Conservation (phyloP, 2,329 filamentous ascomycete genomes). For the Phialophora chinensis region DNA sequence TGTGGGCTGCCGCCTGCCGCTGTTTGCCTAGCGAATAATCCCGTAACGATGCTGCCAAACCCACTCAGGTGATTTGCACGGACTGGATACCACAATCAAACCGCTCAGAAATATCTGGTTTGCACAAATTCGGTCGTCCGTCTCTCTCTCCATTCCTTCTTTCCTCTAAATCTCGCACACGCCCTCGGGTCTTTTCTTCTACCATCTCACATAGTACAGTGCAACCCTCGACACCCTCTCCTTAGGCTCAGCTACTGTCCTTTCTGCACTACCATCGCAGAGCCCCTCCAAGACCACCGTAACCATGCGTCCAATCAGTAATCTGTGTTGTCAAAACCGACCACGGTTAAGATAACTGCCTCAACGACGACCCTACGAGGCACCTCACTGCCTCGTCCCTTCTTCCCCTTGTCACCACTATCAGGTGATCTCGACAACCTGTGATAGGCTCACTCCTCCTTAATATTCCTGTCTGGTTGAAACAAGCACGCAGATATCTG, state of each 20-base stretch:
- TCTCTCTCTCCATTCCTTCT: not conserved
- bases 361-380: slow-evolving; percentile 16
- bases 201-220: not conserved
- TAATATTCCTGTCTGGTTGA: not conserved
- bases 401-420: not conserved
- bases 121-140: not conserved
- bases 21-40: not conserved
- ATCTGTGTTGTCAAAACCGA: slow-evolving; percentile 27
- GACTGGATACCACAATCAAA: slow-evolving; percentile 12
- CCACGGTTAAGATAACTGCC: slow-evolving; percentile 35
- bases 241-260: not conserved
- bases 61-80: slow-evolving; percentile 3
- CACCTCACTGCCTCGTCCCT: not conserved
- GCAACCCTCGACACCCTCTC: not conserved
- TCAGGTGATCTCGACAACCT: not conserved
- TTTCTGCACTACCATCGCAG: slow-evolving; percentile 21
- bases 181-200: not conserved
- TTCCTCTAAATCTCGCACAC: slow-evolving; percentile 3
- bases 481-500: not conserved
- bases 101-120: slow-evolving; percentile 10
- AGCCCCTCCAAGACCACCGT: slow-evolving; percentile 21
- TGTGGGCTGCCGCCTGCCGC: slow-evolving; percentile 5
- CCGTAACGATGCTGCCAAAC: slow-evolving; percentile 2
- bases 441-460: not conserved
- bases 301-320: slow-evolving; percentile 30